These are phyloP conservation scores for Pyropia yezoensis DNA, from an alignment of 23 red algal genomes.

Conservation along the genomic window DNA sequence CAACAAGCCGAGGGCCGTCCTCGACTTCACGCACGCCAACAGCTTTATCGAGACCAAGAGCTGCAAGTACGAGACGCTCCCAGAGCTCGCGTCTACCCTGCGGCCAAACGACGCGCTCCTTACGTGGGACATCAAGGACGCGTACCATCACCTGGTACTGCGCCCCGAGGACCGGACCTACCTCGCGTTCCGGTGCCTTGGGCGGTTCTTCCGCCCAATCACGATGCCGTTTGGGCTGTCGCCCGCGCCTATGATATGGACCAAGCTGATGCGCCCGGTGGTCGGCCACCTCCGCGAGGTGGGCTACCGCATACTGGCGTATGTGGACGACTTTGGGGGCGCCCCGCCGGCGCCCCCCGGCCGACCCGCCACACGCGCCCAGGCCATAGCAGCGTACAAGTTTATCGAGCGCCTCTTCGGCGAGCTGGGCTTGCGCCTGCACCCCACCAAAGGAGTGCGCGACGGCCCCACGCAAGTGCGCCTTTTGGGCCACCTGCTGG, in stretches of 20 bases:
- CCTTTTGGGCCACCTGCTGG: slow-evolving; percentile 10
- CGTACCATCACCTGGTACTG: slow-evolving; percentile 21
- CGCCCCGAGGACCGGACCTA: slow-evolving; percentile 17
- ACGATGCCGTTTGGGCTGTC: slow-evolving; percentile 20
- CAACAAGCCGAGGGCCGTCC: neutral
- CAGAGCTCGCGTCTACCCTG: neutral
- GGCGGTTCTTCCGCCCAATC: slow-evolving; percentile 7
- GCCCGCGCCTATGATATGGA: slow-evolving; percentile 5
- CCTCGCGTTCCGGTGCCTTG: slow-evolving; percentile 20
- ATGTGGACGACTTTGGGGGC: slow-evolving; percentile 16
- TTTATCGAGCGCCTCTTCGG: neutral
- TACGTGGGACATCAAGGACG: slow-evolving; percentile 13
- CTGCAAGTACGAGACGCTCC: slow-evolving; percentile 14
- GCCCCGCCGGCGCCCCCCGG: too few species aligned
- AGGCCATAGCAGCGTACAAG: neutral
- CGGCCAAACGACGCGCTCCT: slow-evolving; percentile 1
- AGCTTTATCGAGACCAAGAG: neutral
- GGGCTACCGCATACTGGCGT: slow-evolving; percentile 6
- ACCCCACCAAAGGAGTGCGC: slow-evolving; percentile 8
- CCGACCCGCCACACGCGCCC: neutral
- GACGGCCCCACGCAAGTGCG: neutral
- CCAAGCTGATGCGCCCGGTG: slow-evolving; percentile 15
- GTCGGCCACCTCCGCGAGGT: slow-evolving; percentile 3
- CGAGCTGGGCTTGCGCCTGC: neutral
- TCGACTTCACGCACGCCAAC: slow-evolving; percentile 15